Conservation (phyloP, 306 rosid species). For the Elaeagnus macrophylla region DNA sequence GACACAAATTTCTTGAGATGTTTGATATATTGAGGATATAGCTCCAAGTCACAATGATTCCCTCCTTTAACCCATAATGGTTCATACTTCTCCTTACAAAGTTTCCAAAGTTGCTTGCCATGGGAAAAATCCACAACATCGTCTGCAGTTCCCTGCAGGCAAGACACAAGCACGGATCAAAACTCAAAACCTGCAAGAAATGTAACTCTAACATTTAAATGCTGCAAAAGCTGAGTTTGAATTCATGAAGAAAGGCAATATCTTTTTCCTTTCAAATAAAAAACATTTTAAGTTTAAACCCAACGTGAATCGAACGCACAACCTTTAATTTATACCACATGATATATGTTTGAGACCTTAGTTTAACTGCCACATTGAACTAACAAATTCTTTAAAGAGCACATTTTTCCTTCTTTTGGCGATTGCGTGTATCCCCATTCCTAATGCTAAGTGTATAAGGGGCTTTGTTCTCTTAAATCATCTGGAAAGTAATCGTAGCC, state of each 20-base stretch:
- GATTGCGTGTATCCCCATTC: background rate
- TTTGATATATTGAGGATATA: constrained; percentile 73
- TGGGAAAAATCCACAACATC: constrained; percentile 95
- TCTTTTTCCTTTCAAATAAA: no score
- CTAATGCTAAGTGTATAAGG: background rate
- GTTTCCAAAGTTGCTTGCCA: constrained; percentile 93
- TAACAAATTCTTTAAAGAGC: background rate
- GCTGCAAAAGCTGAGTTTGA: background rate
- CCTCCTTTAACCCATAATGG: constrained; percentile 97
- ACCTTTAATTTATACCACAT: no score
- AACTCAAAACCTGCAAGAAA: constrained; percentile 13
- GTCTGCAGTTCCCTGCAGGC: constrained; percentile 66
- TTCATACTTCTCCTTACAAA: constrained; percentile 83
- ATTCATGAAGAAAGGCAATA: no score
- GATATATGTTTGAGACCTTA: constrained; percentile 10
- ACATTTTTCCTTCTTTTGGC: background rate
- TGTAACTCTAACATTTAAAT: constrained; percentile 4
- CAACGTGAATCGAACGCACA: no score
- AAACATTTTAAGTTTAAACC: no score
- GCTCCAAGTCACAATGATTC: constrained; percentile 86
- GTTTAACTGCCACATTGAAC: background rate
- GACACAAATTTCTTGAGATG: constrained; percentile 79
- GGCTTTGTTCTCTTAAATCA: background rate
- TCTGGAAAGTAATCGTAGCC: background rate
- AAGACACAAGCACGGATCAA: constrained; percentile 21